Conservation (phyloP, 2,329 filamentous ascomycete species). For the Magnaporthiopsis poae region DNA sequence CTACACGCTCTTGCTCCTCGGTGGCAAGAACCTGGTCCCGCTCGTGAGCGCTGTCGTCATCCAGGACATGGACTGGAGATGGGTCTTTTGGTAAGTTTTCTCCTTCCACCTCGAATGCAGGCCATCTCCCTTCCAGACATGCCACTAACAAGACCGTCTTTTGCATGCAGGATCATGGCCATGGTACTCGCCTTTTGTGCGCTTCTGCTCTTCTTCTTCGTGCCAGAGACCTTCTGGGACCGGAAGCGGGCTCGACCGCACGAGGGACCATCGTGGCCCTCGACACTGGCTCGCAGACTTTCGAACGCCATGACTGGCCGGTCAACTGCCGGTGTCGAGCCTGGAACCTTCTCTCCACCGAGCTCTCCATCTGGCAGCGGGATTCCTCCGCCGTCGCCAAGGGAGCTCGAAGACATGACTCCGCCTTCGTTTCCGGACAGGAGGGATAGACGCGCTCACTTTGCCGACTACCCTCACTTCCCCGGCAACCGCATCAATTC, state of each 20-base stretch:
- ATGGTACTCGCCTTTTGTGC: constrained; percentile 66
- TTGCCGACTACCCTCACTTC: neutral
- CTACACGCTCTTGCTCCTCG: constrained; percentile 78
- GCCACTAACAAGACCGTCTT: constrained; percentile 15
- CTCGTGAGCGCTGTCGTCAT: constrained; percentile 81
- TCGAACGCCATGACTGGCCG: neutral
- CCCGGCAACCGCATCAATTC: too few relatives aligned
- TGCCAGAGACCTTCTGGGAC: constrained; percentile 95
- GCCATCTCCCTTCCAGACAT: too few relatives aligned
- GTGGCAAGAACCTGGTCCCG: constrained; percentile 84
- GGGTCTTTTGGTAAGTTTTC: constrained; percentile 67
- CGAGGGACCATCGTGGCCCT: constrained; percentile 12
- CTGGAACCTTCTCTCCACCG: neutral
- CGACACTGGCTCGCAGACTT: neutral
- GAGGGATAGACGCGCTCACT: neutral
- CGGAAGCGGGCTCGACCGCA: constrained; percentile 44
- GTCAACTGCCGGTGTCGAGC: neutral
- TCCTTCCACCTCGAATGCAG: constrained; percentile 1
- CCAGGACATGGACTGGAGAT: constrained; percentile 68
- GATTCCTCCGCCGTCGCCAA: constrained; percentile 8
- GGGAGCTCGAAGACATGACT: neutral
- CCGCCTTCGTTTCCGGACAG: neutral
- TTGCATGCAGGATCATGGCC: constrained; percentile 57
- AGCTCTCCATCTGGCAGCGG: constrained; percentile 25
- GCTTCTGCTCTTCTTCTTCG: constrained; percentile 72